phyloP scores from a whole-genome alignment of 371 early-diverging fungal species.

The Choanephora cucurbitarum region DNA sequence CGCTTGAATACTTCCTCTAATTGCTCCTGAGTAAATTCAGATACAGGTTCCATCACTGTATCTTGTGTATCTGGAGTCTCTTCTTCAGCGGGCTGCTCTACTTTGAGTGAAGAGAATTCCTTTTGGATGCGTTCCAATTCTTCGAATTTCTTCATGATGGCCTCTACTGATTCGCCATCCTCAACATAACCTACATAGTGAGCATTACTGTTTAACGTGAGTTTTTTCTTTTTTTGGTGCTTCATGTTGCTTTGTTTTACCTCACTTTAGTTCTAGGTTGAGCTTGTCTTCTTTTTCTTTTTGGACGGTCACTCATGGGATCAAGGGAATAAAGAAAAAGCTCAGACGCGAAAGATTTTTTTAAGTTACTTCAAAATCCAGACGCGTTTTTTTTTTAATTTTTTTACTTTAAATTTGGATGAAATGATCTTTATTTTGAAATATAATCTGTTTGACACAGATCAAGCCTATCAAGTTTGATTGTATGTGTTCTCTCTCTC shows the following conservation, averaged over 20 bases:
- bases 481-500: too few relatives aligned
- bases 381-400: too few relatives aligned
- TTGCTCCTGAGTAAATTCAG: slow-evolving; percentile 74
- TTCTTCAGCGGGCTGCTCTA: slow-evolving; percentile 11
- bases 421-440: too few relatives aligned
- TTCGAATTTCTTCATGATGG: slow-evolving; percentile 96
- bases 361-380: too few relatives aligned
- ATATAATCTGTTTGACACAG: too few relatives aligned
- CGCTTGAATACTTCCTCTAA: slow-evolving; percentile 87
- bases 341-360: slow-evolving; percentile 8
- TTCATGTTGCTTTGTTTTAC: slow-evolving; percentile 24
- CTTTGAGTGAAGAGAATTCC: slow-evolving; percentile 61
- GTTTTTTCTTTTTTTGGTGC: slow-evolving; percentile 14
- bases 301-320: slow-evolving; percentile 47
- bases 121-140: slow-evolving; percentile 87
- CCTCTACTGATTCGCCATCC: slow-evolving; percentile 92
- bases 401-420: too few relatives aligned
- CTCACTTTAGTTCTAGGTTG: too few relatives aligned
- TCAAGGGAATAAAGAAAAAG: slow-evolving; percentile 3
- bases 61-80: slow-evolving; percentile 4
- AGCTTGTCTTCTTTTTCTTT: slow-evolving; percentile 50
- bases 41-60: slow-evolving; percentile 10
- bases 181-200: slow-evolving; percentile 96
- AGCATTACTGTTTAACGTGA: slow-evolving; percentile 58
- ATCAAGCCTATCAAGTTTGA: too few relatives aligned